These are phyloP conservation scores for Kuraishia molischiana DNA, from an alignment of 805 yeast species.

Conservation along the genomic window DNA sequence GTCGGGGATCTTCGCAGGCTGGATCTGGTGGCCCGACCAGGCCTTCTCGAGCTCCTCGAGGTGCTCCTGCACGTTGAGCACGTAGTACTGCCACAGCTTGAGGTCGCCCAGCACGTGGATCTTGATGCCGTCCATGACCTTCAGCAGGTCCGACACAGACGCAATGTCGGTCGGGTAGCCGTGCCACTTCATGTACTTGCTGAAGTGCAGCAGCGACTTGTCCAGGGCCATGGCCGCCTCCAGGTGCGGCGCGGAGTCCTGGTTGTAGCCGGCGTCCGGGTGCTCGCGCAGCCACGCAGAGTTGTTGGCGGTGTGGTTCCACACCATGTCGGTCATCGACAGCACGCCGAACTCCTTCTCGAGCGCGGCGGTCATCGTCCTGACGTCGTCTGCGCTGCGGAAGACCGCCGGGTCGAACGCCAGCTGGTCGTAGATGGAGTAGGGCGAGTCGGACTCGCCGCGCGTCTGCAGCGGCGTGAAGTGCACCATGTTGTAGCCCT, in stretches of 20 bases:
- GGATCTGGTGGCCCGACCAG: constrained; percentile 18
- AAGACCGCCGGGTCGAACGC: constrained; percentile 63
- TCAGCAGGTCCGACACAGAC: constrained; percentile 42
- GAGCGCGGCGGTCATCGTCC: constrained; percentile 34
- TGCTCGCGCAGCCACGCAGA: constrained; percentile 77
- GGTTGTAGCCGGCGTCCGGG: constrained; percentile 87
- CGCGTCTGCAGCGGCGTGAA: constrained; percentile 89
- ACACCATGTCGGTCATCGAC: constrained; percentile 83
- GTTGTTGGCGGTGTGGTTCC: constrained; percentile 91
- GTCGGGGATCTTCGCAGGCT: constrained; percentile 29
- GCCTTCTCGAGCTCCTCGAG: constrained; percentile 25
- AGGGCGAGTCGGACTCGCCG: constrained; percentile 89
- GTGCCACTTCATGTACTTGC: constrained; percentile 40
- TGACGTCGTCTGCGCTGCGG: constrained; percentile 43
- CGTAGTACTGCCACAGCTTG: constrained; percentile 85
- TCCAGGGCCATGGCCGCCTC: constrained; percentile 81
- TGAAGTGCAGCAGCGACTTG: constrained; percentile 52
- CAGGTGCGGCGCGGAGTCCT: constrained; percentile 83
- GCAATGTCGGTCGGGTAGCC: constrained; percentile 54
- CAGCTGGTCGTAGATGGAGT: constrained; percentile 82
- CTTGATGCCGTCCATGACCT: constrained; percentile 59
- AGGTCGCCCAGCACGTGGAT: constrained; percentile 56
- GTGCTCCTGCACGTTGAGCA: constrained; percentile 42
- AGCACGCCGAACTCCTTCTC: constrained; percentile 51
- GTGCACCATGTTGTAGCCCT: constrained; percentile 93